Conservation (phyloP, 2,329 filamentous ascomycete genomes). For the Trichoderma atrobrunneum region DNA sequence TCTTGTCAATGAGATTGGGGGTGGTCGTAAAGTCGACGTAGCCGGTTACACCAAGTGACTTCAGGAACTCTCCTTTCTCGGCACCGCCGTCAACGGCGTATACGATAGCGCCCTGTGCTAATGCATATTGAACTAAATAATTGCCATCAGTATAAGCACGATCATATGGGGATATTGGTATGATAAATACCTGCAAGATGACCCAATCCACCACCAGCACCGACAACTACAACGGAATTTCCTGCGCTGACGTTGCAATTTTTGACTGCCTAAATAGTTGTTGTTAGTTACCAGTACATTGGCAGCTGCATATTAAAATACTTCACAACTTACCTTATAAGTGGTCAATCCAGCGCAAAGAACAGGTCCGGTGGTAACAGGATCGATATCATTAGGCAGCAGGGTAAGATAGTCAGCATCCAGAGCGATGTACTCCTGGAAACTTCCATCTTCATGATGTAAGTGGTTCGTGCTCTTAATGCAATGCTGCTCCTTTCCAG, state of each 20-base stretch:
- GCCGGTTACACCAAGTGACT: constrained; percentile 12
- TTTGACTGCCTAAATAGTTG: constrained; percentile 18
- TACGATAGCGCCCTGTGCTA: constrained; percentile 21
- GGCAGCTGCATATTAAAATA: fast-evolving
- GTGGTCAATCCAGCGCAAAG: constrained; percentile 23
- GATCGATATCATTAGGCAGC: constrained; percentile 21
- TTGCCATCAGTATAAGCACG: neutral
- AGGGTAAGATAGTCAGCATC: constrained; percentile 19
- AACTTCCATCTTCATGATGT: constrained; percentile 23
- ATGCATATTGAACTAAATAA: constrained; percentile 20
- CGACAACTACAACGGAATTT: constrained; percentile 21
- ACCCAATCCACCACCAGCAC: constrained; percentile 21
- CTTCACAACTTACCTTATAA: constrained; percentile 17
- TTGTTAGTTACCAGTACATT: neutral
- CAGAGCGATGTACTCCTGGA: constrained; percentile 22
- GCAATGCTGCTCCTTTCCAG: constrained; percentile 22
- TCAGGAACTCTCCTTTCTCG: constrained; percentile 20
- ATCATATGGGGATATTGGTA: neutral
- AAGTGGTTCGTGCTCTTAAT: constrained; percentile 23
- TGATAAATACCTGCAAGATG: constrained; percentile 21
- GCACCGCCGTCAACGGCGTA: constrained; percentile 18
- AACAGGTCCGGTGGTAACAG: constrained; percentile 17
- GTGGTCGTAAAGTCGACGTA: constrained; percentile 22
- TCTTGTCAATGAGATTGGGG: neutral
- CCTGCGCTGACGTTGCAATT: constrained; percentile 22